These are phyloP conservation scores for Solanum gandarillasii DNA, from an alignment of 257 asterid species.

Conservation along the genomic window DNA sequence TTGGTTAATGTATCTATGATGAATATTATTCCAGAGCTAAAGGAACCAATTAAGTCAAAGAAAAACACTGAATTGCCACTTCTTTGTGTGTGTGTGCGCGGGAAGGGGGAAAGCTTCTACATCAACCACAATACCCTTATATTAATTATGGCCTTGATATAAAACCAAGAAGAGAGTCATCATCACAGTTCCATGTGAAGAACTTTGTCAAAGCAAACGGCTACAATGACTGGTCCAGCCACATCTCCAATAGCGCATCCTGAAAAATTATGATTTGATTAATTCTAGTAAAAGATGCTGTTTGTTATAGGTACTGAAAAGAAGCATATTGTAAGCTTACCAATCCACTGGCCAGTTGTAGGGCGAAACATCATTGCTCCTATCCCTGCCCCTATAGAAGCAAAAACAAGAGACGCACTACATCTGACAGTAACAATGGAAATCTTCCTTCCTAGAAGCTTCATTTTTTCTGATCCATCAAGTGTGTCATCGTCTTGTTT, in stretches of 20 bases:
- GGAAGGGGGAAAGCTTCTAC: neutral
- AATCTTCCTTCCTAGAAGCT: conserved; percentile 47
- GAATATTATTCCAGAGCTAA: neutral
- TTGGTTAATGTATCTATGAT: neutral
- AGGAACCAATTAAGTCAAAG: neutral
- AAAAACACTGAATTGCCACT: neutral
- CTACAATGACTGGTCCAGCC: conserved; percentile 58
- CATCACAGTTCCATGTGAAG: conserved; percentile 23
- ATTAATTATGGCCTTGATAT: neutral
- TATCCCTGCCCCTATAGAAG: conserved; percentile 85
- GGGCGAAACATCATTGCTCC: conserved; percentile 63
- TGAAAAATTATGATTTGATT: conserved; percentile 13
- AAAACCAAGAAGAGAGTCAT: neutral
- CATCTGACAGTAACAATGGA: conserved; percentile 45
- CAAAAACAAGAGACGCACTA: conserved; percentile 59
- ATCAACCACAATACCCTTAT: neutral
- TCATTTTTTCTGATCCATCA: conserved; percentile 22
- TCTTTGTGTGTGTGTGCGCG: neutral
- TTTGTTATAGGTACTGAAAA: neutral
- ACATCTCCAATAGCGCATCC: conserved; percentile 82
- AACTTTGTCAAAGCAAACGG: conserved; percentile 38
- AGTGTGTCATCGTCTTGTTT: conserved; percentile 22
- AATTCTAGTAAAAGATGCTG: neutral
- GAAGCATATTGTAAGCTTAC: conserved; percentile 16
- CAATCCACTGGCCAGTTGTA: conserved; percentile 88